Percentiles rank a stretch among this genome's conserved stretches.
Conservation (phyloP, 2,329 filamentous ascomycete genomes). For the Aspergillus spinulosporus region DNA sequence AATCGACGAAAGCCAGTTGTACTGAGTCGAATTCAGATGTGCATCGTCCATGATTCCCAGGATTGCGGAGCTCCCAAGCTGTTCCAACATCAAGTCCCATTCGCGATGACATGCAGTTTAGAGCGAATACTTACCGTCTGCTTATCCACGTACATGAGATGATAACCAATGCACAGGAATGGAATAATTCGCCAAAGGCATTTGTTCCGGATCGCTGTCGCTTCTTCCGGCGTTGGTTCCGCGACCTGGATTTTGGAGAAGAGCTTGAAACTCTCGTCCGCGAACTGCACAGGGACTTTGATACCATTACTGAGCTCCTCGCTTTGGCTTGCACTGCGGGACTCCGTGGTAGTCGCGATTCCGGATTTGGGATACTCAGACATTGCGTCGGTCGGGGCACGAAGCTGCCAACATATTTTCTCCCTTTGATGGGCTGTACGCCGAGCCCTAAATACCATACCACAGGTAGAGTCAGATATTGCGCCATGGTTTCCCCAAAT, state of each 20-base stretch:
- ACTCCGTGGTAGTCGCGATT: background rate
- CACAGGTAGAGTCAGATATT: background rate
- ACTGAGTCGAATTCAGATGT: constrained; percentile 28
- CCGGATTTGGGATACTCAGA: background rate
- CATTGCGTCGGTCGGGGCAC: background rate
- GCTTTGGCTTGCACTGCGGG: background rate
- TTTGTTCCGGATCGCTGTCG: constrained; percentile 26
- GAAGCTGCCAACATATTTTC: too few species aligned
- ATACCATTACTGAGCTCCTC: constrained; percentile 7
- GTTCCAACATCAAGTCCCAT: too few species aligned
- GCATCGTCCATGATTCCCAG: constrained; percentile 36
- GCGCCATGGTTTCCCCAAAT: background rate
- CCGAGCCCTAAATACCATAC: background rate
- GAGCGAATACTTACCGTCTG: constrained; percentile 31
- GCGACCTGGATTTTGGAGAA: constrained; percentile 42
- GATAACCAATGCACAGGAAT: constrained; percentile 43
- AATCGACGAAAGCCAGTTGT: constrained; percentile 46
- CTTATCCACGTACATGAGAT: constrained; percentile 45
- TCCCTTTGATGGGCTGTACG: too few species aligned
- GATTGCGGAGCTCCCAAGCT: constrained; percentile 29
- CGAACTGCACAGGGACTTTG: constrained; percentile 41
- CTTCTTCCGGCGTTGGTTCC: constrained; percentile 37
- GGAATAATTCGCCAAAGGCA: constrained; percentile 40
- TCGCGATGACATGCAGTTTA: too few species aligned
- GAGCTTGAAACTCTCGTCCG: constrained; percentile 47